Conservation (phyloP, 2,329 filamentous ascomycete genomes). For the Fusarium anguioides region DNA sequence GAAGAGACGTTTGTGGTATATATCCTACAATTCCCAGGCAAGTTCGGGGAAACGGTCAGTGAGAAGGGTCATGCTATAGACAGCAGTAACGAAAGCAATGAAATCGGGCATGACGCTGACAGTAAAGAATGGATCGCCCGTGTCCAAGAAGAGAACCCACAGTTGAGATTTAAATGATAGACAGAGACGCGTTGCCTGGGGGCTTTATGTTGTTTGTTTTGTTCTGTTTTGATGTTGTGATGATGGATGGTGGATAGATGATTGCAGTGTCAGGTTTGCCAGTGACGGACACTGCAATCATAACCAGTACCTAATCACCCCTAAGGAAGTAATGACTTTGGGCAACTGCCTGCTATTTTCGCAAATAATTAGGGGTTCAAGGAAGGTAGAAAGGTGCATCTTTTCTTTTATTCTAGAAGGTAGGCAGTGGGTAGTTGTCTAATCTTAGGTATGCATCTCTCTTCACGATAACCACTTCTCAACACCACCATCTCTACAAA, state of each 20-base stretch:
- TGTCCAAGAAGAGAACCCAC: no score
- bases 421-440: background rate
- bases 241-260: background rate
- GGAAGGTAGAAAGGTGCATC: no score
- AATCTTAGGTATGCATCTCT: background rate
- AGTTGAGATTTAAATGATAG: no score
- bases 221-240: background rate
- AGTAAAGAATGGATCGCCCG: background rate
- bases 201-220: background rate
- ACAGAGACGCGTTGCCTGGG: background rate
- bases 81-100: background rate
- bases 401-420: background rate
- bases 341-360: no score
- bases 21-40: no score
- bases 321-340: background rate
- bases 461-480: background rate
- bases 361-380: background rate
- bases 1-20: no score
- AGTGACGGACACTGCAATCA: background rate
- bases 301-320: background rate
- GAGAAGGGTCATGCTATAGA: no score
- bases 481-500: background rate
- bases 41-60: no score
- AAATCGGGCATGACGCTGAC: conserved; percentile 3
- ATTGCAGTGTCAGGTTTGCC: background rate